Evolutionary conservation across 768 basidiomycete genomes (phyloP).

Genomic region (Mycena maculata): DNA sequence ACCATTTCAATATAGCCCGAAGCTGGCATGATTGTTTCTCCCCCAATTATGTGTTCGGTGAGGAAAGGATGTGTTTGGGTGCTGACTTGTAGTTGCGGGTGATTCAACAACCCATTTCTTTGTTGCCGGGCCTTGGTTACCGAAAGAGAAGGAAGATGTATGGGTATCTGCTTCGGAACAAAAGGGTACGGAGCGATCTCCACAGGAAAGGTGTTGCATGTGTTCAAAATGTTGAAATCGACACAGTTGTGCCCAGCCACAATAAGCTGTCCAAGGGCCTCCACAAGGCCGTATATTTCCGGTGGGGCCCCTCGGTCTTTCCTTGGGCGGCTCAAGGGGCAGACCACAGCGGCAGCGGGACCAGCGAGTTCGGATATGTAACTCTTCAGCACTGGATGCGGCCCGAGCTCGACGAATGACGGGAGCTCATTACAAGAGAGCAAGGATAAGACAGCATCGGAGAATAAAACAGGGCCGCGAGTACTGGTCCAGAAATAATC

Average conservation of each 20-base stretch:
- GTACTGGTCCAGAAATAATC: slow-evolving; percentile 57
- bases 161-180: too few species aligned
- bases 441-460: slow-evolving; percentile 43
- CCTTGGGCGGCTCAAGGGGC: slow-evolving; percentile 44
- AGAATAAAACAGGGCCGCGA: slow-evolving; percentile 52
- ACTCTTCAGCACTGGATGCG: slow-evolving; percentile 52
- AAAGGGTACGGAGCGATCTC: too few species aligned
- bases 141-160: too few species aligned
- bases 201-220: too few species aligned
- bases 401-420: slow-evolving; percentile 51
- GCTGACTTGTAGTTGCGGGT: neutral
- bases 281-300: too few species aligned
- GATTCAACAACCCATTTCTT: neutral
- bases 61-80: slow-evolving; percentile 1
- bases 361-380: slow-evolving; percentile 44
- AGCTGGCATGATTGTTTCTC: slow-evolving; percentile 11
- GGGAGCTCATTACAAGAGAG: slow-evolving; percentile 35
- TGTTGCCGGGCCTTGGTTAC: too few species aligned
- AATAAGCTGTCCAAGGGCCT: too few species aligned
- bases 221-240: too few species aligned
- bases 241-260: too few species aligned
- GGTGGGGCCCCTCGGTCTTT: slow-evolving; percentile 27
- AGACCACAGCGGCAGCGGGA: slow-evolving; percentile 34
- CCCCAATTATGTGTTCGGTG: slow-evolving; percentile 6
- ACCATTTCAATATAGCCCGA: slow-evolving; percentile 18